Conservation (phyloP, 2,329 filamentous ascomycete species). For the Colletotrichum somersetense region DNA sequence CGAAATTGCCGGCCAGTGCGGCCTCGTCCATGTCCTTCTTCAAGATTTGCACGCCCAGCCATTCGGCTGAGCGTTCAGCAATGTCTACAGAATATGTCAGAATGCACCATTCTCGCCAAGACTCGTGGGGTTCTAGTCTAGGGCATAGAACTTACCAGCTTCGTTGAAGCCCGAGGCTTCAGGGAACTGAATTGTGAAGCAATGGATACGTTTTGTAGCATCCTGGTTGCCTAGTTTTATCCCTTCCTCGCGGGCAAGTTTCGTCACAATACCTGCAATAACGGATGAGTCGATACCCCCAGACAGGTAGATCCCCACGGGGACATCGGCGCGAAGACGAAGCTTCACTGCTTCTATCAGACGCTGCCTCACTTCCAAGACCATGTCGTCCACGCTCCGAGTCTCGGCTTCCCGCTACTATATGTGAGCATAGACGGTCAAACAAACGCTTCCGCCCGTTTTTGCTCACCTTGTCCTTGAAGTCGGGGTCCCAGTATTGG, state of each 20-base stretch:
- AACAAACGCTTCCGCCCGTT: background rate
- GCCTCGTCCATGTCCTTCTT: constrained; percentile 48
- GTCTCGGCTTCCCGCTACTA: constrained; percentile 52
- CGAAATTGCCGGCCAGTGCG: constrained; percentile 48
- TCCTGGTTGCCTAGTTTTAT: constrained; percentile 59
- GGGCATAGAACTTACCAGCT: constrained; percentile 50
- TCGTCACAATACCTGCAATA: constrained; percentile 67
- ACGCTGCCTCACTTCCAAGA: constrained; percentile 61
- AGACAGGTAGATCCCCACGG: constrained; percentile 67
- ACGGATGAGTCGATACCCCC: constrained; percentile 70
- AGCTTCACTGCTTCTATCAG: constrained; percentile 65
- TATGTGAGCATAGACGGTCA: background rate
- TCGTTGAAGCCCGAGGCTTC: constrained; percentile 63
- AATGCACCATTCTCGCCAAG: background rate
- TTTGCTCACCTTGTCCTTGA: constrained; percentile 62
- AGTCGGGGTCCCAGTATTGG: constrained; percentile 67
- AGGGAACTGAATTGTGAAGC: constrained; percentile 67
- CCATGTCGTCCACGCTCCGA: constrained; percentile 63
- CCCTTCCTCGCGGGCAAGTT: constrained; percentile 63
- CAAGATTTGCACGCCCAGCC: constrained; percentile 49
- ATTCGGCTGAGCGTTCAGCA: constrained; percentile 50
- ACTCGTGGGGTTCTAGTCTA: no score
- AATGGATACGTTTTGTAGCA: constrained; percentile 46
- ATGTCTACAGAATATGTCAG: constrained; percentile 43
- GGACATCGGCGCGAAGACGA: constrained; percentile 68